Conservation (phyloP, 441 rosid species). For the Daphne laureola region DNA sequence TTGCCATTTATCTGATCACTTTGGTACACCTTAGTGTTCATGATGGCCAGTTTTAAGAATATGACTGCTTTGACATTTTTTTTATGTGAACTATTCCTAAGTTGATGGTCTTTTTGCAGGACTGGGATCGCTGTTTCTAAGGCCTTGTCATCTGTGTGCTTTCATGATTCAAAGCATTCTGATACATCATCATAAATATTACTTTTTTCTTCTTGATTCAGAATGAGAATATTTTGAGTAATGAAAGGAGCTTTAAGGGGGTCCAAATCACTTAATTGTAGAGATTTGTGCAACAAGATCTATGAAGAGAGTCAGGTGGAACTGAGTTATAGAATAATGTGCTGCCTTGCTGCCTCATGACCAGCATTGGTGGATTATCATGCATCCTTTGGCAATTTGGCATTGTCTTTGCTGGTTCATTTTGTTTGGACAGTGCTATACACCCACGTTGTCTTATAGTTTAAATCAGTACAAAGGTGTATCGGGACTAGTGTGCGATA, state of each 20-base stretch:
- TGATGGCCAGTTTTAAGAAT: not conserved
- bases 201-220: no score
- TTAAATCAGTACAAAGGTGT: slow-evolving; percentile 23
- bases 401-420: slow-evolving; percentile 37
- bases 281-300: slow-evolving; percentile 12
- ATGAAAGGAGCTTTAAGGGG: slow-evolving; percentile 11
- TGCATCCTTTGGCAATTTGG: slow-evolving; percentile 41
- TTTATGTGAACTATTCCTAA: slow-evolving; percentile 4
- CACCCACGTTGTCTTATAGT: slow-evolving; percentile 27
- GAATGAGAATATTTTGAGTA: no score
- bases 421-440: slow-evolving; percentile 30
- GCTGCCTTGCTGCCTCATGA: slow-evolving; percentile 10
- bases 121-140: not conserved
- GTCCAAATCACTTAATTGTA: no score
- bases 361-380: slow-evolving; percentile 21
- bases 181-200: not conserved
- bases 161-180: slow-evolving; percentile 3
- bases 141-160: slow-evolving; percentile 3
- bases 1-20: not conserved
- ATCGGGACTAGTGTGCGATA: slow-evolving; percentile 24
- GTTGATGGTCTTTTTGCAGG: slow-evolving; percentile 25
- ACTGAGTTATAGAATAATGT: slow-evolving; percentile 13
- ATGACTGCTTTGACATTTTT: not conserved
- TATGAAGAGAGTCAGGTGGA: slow-evolving; percentile 8
- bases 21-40: not conserved